phyloP scores from a whole-genome alignment of 495 filamentous ascomycete genomes.

The Talaromyces stipitatus region DNA sequence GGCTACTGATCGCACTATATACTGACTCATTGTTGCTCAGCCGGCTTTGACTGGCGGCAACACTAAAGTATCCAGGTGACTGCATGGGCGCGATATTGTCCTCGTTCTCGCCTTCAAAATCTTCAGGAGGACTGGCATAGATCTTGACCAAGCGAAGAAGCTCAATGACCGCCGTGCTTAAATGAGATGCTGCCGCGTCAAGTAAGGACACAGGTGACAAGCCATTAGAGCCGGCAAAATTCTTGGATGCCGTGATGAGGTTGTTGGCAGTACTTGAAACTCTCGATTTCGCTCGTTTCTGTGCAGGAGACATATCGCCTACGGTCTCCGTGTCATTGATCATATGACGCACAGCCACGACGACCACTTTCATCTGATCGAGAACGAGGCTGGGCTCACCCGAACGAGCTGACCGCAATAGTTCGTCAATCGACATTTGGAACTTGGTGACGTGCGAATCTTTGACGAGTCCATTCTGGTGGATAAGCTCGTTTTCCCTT shows the following conservation, averaged over 20 bases:
- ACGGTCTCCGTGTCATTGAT: constrained; percentile 65
- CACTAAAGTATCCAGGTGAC: constrained; percentile 41
- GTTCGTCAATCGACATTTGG: constrained; percentile 89
- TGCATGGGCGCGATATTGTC: constrained; percentile 31
- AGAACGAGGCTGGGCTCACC: constrained; percentile 67
- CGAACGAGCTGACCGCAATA: constrained; percentile 67
- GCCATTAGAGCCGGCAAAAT: constrained; percentile 71
- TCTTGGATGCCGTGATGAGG: constrained; percentile 87
- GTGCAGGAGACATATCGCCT: constrained; percentile 32
- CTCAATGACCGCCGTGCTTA: constrained; percentile 79
- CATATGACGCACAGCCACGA: constrained; percentile 71
- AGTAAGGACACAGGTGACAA: constrained; percentile 91
- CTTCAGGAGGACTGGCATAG: constrained; percentile 60
- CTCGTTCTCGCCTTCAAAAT: constrained; percentile 65
- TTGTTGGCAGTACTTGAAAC: constrained; percentile 93
- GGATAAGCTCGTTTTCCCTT: constrained; percentile 63
- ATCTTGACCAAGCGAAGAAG: constrained; percentile 79
- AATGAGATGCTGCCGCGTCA: constrained; percentile 91
- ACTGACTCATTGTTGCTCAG: constrained; percentile 42
- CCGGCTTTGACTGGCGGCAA: constrained; percentile 36
- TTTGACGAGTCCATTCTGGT: constrained; percentile 69
- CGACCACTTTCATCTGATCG: constrained; percentile 72
- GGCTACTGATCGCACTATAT: constrained; percentile 48
- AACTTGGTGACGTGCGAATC: constrained; percentile 92
- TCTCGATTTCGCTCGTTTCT: constrained; percentile 62